These are phyloP conservation scores for Aspergillus phoenicis DNA, from an alignment of 2,329 filamentous ascomycete genomes.

Conservation along the genomic window DNA sequence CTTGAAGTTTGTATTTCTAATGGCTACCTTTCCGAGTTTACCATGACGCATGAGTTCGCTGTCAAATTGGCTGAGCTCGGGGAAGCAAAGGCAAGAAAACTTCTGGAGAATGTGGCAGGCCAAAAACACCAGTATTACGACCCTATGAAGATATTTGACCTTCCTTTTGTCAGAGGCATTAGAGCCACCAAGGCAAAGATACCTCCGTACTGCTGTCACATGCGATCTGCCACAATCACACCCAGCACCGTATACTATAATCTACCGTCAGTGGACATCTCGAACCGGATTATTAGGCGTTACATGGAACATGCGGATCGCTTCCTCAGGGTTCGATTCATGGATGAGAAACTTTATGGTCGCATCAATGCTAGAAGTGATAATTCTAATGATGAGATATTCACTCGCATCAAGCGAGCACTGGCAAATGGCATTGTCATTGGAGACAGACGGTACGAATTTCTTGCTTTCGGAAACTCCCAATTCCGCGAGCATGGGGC, in stretches of 20 bases:
- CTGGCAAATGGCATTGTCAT: constrained; percentile 78
- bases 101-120: constrained; percentile 75
- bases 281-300: constrained; percentile 80
- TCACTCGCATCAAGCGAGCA: constrained; percentile 70
- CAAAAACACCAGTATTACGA: constrained; percentile 64
- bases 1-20: constrained; percentile 91
- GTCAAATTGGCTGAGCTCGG: constrained; percentile 58
- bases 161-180: constrained; percentile 48
- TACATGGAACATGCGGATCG: constrained; percentile 70
- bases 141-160: constrained; percentile 72
- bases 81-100: constrained; percentile 58
- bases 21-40: constrained; percentile 74
- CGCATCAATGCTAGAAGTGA: constrained; percentile 61
- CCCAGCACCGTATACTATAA: constrained; percentile 79
- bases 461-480: constrained; percentile 92
- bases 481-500: constrained; percentile 90
- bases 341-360: constrained; percentile 71
- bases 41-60: constrained; percentile 69
- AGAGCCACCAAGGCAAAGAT: constrained; percentile 51
- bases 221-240: constrained; percentile 78
- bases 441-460: constrained; percentile 80
- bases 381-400: constrained; percentile 68
- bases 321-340: constrained; percentile 87
- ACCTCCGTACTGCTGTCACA: constrained; percentile 72
- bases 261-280: constrained; percentile 78